Evolutionary conservation across 192 early-diverging fungal species (phyloP), one percentile per base, ranked within the genome.

Genomic region (Chytriomyces hyalinus): DNA sequence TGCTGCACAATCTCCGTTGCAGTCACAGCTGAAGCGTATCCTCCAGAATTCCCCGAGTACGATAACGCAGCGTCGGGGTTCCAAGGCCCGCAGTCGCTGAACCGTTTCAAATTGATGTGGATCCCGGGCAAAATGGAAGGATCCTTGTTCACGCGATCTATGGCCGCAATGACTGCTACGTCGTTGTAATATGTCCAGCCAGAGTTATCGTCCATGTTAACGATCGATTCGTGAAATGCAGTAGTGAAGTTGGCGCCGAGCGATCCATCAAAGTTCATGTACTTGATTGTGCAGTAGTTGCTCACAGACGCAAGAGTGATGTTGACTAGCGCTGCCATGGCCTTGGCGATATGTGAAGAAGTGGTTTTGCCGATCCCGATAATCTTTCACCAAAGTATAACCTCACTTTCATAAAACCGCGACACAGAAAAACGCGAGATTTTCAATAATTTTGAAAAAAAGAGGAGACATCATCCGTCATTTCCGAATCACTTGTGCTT

Each of bases 401-500:
- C 36, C 36, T 36, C 36, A 36, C 36, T 36, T 36, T 36, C 4
- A 36, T 36, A 36, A 36, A 36, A 36, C 24, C 24, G 24, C 36
- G 36, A 36, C 36, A 36, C 36, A 36, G 36, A 36, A 36, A 36
- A 36, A 36, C 36, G 36, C 36, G 36, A 36, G 0, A 36, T 36
- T 36, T 36, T 36, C 36, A 36, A 36, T 36, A 36, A 57, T 5
- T 57, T 57, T 57, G 15, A 5, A 57, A 57, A 57, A 3, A 57
- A 13, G 20, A 57, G 13, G 13, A 1, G 20, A 2, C 53, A 13
- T 57, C 53, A 57, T n/a, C 53, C 15, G 4, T 20, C 15, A 5
- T 13, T 57, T 13, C 53, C 53, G 15, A 3, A 13, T 88, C 90
- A 97, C 83, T 96, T 89, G 87, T 99, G 82, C 44, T 80, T 91